Evolutionary conservation across 495 filamentous ascomycete species (phyloP).

Genomic region (Penicillium pancosmium): DNA sequence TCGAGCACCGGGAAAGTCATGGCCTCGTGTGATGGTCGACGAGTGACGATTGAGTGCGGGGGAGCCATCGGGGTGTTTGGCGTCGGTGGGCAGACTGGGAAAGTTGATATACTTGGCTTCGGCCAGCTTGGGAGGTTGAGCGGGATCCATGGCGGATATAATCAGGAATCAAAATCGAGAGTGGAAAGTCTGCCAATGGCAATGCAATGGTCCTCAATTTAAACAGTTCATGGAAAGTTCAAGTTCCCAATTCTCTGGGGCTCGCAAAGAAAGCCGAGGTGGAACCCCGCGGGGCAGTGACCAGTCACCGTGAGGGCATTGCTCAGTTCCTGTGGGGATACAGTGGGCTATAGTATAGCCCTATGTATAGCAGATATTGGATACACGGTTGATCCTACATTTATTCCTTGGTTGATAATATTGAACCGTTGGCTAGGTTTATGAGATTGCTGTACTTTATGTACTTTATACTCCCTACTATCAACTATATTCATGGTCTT

Average conservation of each 20-base stretch:
- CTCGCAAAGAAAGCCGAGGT: constrained; percentile 30
- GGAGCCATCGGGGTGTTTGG: constrained; percentile 61
- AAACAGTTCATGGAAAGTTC: not conserved
- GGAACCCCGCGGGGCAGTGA: constrained; percentile 20
- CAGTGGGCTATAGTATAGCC: too few relatives aligned
- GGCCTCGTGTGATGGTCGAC: constrained; percentile 70
- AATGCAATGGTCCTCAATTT: not conserved
- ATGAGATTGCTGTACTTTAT: too few relatives aligned
- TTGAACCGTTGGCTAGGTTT: too few relatives aligned
- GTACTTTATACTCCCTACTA: too few relatives aligned
- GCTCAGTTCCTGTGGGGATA: constrained; percentile 21
- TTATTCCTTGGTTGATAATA: too few relatives aligned
- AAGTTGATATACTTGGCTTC: constrained; percentile 67
- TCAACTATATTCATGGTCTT: too few relatives aligned
- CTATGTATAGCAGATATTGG: too few relatives aligned
- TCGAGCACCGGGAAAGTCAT: constrained; percentile 95
- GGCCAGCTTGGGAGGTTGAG: constrained; percentile 26
- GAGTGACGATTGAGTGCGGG: constrained; percentile 71
- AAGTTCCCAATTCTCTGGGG: not conserved
- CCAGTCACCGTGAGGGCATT: constrained; percentile 28
- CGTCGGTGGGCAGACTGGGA: constrained; percentile 56
- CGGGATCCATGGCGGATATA: constrained; percentile 25
- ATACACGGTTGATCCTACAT: not conserved
- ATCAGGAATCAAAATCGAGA: not conserved
- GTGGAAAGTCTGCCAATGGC: not conserved